phyloP scores from a whole-genome alignment of 345 rosid genomes.

The Trapa incisa region DNA sequence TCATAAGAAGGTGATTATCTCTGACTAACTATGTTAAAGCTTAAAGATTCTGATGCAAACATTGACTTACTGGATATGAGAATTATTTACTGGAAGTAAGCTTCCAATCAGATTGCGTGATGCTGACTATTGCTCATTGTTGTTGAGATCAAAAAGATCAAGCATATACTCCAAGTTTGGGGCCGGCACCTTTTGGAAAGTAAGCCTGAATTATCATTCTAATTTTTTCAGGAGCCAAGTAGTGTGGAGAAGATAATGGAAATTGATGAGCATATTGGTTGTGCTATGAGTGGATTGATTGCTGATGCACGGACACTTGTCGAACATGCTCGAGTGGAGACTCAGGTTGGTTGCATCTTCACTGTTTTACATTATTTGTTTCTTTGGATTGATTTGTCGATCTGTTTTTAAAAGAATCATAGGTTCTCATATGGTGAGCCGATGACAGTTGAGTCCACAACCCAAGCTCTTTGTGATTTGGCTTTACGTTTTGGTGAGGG shows the following conservation, averaged over 20 bases:
- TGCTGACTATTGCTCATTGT: neutral
- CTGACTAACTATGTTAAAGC: no score
- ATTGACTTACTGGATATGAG: neutral
- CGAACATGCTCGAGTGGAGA: constrained; percentile 96
- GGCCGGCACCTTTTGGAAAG: neutral
- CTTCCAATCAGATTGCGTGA: no score
- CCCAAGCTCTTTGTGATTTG: constrained; percentile 91
- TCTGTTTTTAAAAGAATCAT: constrained; percentile 31
- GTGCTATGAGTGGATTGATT: constrained; percentile 98
- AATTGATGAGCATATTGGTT: constrained; percentile 89
- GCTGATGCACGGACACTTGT: constrained; percentile 98
- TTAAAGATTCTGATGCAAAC: neutral
- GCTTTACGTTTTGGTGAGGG: constrained; percentile 98
- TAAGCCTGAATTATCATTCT: neutral
- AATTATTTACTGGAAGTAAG: neutral
- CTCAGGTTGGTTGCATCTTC: constrained; percentile 45
- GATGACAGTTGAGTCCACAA: constrained; percentile 93
- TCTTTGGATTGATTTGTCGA: neutral
- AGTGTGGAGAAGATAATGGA: constrained; percentile 98
- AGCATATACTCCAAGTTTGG: no score
- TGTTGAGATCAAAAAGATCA: neutral
- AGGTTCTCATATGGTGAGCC: constrained; percentile 97
- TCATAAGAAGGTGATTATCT: no score
- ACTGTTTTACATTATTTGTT: neutral
- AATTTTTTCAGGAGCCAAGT: constrained; percentile 67